A percentile compares a stretch with the other conserved stretches of the same genome.
Evolutionary conservation across 192 early-diverging fungal species (phyloP).

Genomic region (Funneliformis mosseae): DNA sequence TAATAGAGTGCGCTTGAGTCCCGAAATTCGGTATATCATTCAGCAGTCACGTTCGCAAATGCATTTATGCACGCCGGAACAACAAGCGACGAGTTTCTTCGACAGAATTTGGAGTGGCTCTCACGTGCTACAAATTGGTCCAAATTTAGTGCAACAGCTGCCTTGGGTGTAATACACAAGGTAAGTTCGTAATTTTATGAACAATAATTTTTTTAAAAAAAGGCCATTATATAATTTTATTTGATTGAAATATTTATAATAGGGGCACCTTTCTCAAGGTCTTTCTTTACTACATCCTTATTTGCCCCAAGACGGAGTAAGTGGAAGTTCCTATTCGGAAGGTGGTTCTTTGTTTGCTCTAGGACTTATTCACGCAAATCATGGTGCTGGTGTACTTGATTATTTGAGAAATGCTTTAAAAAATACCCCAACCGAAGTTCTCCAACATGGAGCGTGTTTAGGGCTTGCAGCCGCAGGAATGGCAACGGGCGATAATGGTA

Average conservation of each 20-base stretch:
- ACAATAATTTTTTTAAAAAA: not conserved
- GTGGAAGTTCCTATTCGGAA: conserved; percentile 88
- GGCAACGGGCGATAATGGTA: conserved; percentile 89
- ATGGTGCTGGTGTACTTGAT: conserved; percentile 77
- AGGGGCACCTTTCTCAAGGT: conserved; percentile 89
- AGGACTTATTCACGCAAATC: conserved; percentile 96
- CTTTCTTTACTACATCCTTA: conserved; percentile 88
- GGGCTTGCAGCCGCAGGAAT: conserved; percentile 96
- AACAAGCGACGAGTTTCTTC: conserved; percentile 95
- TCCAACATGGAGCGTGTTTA: conserved; percentile 96
- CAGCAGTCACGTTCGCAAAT: conserved; percentile 94
- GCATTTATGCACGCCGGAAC: conserved; percentile 99
- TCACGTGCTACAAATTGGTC: conserved; percentile 97
- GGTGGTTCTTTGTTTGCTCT: conserved; percentile 97
- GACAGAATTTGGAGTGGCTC: conserved; percentile 98
- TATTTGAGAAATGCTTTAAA: conserved; percentile 85
- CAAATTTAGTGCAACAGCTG: conserved; percentile 98
- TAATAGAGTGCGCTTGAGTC: conserved; percentile 83
- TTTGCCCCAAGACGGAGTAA: conserved; percentile 89
- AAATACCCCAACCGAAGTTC: conserved; percentile 79
- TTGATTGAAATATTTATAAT: not conserved
- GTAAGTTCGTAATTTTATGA: conserved; percentile 31
- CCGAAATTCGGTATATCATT: conserved; percentile 90
- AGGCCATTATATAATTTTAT: not conserved
- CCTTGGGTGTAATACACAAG: conserved; percentile 96